Conservation (phyloP, 306 rosid genomes). For the Benincasa hispida region DNA sequence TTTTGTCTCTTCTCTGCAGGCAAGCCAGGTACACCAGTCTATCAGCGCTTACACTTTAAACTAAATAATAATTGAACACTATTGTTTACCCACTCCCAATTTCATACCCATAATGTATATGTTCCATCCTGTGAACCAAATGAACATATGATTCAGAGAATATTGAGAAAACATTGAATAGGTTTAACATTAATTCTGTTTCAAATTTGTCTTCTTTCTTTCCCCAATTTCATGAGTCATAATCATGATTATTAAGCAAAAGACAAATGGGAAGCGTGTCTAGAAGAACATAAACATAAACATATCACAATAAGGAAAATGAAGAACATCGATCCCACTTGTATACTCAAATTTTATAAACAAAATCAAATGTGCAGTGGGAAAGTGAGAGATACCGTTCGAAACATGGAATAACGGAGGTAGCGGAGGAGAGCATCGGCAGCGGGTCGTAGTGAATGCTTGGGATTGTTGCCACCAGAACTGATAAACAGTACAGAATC, state of each 20-base stretch:
- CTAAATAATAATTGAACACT: not conserved
- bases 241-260: not conserved
- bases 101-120: not conserved
- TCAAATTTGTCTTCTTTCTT: not conserved
- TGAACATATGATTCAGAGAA: not conserved
- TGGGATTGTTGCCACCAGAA: slow-evolving; percentile 10
- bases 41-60: not conserved
- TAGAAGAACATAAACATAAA: not conserved
- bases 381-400: slow-evolving; percentile 11
- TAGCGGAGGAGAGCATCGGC: slow-evolving; percentile 41
- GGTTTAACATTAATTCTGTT: not conserved
- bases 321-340: not conserved
- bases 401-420: slow-evolving; percentile 40
- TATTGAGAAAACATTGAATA: not conserved
- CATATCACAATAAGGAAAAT: not conserved
- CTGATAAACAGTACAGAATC: slow-evolving; percentile 28
- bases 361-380: not conserved
- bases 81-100: not conserved
- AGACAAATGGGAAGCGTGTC: not conserved
- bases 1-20: not conserved
- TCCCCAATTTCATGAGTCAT: not conserved
- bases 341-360: not conserved
- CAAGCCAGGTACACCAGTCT: not conserved
- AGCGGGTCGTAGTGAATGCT: slow-evolving; percentile 13
- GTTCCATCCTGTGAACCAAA: not conserved